Evolutionary conservation across 495 filamentous ascomycete genomes (phyloP), one percentile per base, ranked within the genome.

Genomic region (Daldinia vernicosa): DNA sequence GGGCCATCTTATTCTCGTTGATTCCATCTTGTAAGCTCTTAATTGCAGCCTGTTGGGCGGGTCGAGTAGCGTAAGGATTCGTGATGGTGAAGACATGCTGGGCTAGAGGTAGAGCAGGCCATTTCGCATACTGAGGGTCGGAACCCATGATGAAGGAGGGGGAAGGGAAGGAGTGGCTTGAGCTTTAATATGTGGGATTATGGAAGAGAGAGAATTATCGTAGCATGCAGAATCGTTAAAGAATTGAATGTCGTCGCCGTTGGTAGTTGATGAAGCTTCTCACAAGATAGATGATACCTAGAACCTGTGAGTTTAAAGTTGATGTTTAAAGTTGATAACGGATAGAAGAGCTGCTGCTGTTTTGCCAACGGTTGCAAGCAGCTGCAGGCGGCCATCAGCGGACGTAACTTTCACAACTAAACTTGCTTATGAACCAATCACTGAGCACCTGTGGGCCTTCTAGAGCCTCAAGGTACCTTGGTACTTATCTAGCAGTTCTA

Each of bases 51-150:
- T 97, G 89, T 78, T 90, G 90, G 61, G 88, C 82, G 39, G 87
- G 67, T 66, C 86, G 82, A 28, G 90, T 78, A 66, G 94, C 89
- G 72, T 92, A 89, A 69, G 94, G 90, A 82, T 97, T 97, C 74
- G 93, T 94, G 83, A 98, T 86, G 78, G 92, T 93, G 87, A 99
- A 99, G 83, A 99, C 94, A 82, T 97, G 90, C 85, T 98, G 96
- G 72, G 95, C 89, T 77, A 99, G 89, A 74, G 91, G 85, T 77
- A 99, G 91, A 77, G 95, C 85, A 60, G 95, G 95, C 82, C 94
- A 98, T 81, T 94, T 94, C 75, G 93, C 91, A 84, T 95, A 98
- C 80, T 97, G 95, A 60, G 94, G 94, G 85, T 99, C 95, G 76
- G 93, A 93, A 75, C 94, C 95, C 95, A 99, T 99, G 73, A 64